Conservation (phyloP, 495 filamentous ascomycete genomes). For the Aspergillus conjunctus region DNA sequence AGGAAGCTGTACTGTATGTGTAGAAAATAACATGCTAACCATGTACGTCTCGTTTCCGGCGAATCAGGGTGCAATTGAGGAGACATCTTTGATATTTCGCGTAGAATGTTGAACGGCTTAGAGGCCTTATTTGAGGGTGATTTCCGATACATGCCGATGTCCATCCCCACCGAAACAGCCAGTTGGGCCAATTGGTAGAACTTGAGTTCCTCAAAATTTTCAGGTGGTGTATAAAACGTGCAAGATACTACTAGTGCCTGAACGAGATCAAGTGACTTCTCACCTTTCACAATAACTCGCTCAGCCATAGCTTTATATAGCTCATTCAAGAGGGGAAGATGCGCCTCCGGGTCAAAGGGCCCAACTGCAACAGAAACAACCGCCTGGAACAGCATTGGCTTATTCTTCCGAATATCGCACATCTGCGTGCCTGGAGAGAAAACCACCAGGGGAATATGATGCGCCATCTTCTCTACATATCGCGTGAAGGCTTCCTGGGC, state of each 20-base stretch:
- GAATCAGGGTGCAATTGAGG: constrained; percentile 61
- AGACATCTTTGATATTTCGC: constrained; percentile 42
- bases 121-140: constrained; percentile 21
- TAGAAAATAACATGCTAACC: constrained; percentile 81
- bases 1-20: constrained; percentile 51
- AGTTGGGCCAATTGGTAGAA: constrained; percentile 88
- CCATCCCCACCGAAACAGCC: constrained; percentile 82
- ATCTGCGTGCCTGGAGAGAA: constrained; percentile 69
- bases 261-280: constrained; percentile 84
- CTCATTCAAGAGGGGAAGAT: constrained; percentile 65
- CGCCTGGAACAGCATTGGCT: constrained; percentile 79
- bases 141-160: constrained; percentile 74
- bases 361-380: constrained; percentile 71
- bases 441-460: constrained; percentile 76
- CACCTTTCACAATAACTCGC: constrained; percentile 69
- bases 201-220: constrained; percentile 82
- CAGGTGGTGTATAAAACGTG: constrained; percentile 83
- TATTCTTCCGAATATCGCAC: constrained; percentile 65
- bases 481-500: constrained; percentile 67
- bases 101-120: constrained; percentile 34
- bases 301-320: constrained; percentile 74
- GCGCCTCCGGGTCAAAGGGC: constrained; percentile 58
- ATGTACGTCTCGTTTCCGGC: constrained; percentile 74
- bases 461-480: constrained; percentile 68
- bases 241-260: constrained; percentile 74